phyloP scores from a whole-genome alignment of 805 yeast species.

The Phaffomyces opuntiae region DNA sequence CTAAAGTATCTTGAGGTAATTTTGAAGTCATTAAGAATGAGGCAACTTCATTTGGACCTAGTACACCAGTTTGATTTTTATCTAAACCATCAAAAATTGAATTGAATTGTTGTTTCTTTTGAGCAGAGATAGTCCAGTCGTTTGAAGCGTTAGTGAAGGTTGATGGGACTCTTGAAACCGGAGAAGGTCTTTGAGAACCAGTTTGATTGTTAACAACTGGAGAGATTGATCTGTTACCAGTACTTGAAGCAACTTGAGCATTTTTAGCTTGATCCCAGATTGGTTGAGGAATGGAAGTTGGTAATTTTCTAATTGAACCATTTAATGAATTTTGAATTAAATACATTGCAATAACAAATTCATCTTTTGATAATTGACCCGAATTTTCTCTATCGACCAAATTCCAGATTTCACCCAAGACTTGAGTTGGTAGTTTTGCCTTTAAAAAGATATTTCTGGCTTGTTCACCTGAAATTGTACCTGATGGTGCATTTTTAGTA shows the following conservation, averaged over 20 bases:
- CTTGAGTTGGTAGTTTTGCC: constrained; percentile 74
- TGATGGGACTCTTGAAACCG: constrained; percentile 29
- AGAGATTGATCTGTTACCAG: constrained; percentile 12
- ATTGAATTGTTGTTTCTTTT: constrained; percentile 73
- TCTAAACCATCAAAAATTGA: constrained; percentile 75
- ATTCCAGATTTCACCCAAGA: constrained; percentile 83
- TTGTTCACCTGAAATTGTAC: constrained; percentile 61
- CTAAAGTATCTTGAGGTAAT: constrained; percentile 76
- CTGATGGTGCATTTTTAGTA: constrained; percentile 54
- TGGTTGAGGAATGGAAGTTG: constrained; percentile 36
- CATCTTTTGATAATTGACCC: constrained; percentile 67
- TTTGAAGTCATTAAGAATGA: constrained; percentile 84
- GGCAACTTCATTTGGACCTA: constrained; percentile 79
- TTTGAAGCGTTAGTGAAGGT: constrained; percentile 30
- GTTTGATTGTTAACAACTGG: constrained; percentile 10
- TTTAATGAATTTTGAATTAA: constrained; percentile 76
- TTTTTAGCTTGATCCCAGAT: constrained; percentile 31
- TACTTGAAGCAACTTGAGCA: constrained; percentile 13
- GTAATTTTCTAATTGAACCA: constrained; percentile 55
- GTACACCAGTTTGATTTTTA: constrained; percentile 48
- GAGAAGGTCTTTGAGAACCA: constrained; percentile 13
- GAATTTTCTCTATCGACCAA: constrained; percentile 70
- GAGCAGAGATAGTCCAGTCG: constrained; percentile 65
- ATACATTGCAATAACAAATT: constrained; percentile 92
- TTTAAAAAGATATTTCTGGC: constrained; percentile 85